Evolutionary conservation across 345 rosid genomes (phyloP).

Genomic region (Jatropha curcas): DNA sequence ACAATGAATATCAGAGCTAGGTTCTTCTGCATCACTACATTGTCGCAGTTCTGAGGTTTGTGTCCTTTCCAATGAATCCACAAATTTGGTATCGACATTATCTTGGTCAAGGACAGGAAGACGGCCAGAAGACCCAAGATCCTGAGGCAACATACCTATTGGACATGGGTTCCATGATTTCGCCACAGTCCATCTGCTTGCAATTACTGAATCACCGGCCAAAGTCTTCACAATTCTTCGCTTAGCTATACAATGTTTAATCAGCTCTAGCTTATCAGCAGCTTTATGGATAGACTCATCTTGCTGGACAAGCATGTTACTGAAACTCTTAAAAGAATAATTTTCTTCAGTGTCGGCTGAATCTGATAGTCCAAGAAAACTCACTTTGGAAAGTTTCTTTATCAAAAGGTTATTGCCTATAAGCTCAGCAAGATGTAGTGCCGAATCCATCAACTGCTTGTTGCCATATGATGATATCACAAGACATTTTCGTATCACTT

Average conservation of each 20-base stretch:
- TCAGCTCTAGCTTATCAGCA: constrained; percentile 54
- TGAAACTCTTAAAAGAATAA: constrained; percentile 23
- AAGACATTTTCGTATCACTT: constrained; percentile 56
- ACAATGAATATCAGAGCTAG: constrained; percentile 16
- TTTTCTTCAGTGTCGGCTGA: constrained; percentile 31
- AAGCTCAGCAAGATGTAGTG: constrained; percentile 47
- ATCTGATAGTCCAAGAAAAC: constrained; percentile 26
- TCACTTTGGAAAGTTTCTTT: constrained; percentile 54
- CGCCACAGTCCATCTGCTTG: constrained; percentile 54
- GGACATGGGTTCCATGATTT: constrained; percentile 86
- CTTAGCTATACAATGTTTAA: constrained; percentile 38
- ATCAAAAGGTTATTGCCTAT: constrained; percentile 36
- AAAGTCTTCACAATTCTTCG: constrained; percentile 25
- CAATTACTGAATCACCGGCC: constrained; percentile 28
- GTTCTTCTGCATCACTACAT: constrained; percentile 36
- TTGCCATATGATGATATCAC: constrained; percentile 41
- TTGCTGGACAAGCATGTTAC: constrained; percentile 39
- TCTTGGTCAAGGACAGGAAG: constrained; percentile 57
- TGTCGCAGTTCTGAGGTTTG: constrained; percentile 25
- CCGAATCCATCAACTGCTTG: constrained; percentile 51
- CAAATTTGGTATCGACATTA: constrained; percentile 9
- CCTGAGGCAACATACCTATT: constrained; percentile 71
- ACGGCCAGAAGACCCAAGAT: constrained; percentile 57
- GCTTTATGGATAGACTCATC: constrained; percentile 49
- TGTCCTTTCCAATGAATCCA: constrained; percentile 24